Percentiles rank a stretch among this genome's conserved stretches.
These are phyloP conservation scores for Neoascochyta sp. DNA, from an alignment of 2,329 filamentous ascomycete species.

Conservation along the genomic window DNA sequence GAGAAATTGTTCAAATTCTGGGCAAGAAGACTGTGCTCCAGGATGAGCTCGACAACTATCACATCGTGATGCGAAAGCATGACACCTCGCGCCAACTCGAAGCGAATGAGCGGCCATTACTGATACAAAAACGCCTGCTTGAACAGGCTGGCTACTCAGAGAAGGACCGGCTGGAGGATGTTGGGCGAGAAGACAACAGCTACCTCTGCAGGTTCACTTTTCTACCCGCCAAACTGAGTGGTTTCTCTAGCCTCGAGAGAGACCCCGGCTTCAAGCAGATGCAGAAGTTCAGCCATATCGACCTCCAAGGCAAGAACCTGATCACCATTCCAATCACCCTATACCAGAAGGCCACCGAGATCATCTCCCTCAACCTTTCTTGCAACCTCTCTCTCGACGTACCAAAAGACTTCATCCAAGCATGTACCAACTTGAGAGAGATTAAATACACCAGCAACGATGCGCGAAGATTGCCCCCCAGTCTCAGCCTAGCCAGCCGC, in stretches of 20 bases:
- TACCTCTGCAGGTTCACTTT: constrained; percentile 97
- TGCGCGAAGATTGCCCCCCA: constrained; percentile 77
- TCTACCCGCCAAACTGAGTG: constrained; percentile 80
- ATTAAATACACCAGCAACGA: constrained; percentile 97
- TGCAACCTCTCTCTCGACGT: constrained; percentile 88
- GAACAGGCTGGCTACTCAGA: constrained; percentile 90
- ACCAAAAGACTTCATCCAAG: constrained; percentile 93
- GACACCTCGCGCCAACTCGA: constrained; percentile 79
- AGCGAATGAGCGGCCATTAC: constrained; percentile 73
- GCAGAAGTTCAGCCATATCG: constrained; percentile 91
- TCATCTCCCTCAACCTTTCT: constrained; percentile 91
- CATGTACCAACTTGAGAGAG: constrained; percentile 84
- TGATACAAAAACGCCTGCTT: constrained; percentile 86
- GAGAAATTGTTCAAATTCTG: constrained; percentile 83
- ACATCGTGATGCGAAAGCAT: constrained; percentile 92
- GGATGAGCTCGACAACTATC: constrained; percentile 87
- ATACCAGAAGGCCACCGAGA: constrained; percentile 86
- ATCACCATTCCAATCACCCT: constrained; percentile 92
- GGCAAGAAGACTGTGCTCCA: constrained; percentile 92
- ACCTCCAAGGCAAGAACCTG: constrained; percentile 83
- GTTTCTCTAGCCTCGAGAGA: constrained; percentile 65
- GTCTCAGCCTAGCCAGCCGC: constrained; percentile 73
- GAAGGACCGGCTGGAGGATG: constrained; percentile 81
- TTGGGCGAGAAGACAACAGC: constrained; percentile 94
- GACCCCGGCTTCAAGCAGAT: constrained; percentile 78